Conservation (phyloP, 345 rosid genomes). For the Noccaea caerulescens region DNA sequence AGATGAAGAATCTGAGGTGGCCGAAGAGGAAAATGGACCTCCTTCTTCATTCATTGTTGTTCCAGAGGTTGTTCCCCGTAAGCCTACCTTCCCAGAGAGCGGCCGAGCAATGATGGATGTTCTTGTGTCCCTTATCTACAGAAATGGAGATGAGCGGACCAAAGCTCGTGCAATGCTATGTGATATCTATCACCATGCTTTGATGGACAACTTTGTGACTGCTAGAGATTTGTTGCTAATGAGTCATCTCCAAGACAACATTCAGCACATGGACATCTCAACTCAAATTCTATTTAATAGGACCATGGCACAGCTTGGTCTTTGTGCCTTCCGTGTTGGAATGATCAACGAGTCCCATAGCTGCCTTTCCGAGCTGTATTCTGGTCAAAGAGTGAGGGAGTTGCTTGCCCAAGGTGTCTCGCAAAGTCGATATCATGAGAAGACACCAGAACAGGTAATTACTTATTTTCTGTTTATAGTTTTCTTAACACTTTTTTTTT, state of each 20-base stretch:
- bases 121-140: constrained; percentile 87
- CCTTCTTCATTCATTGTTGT: constrained; percentile 68
- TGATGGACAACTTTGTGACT: constrained; percentile 70
- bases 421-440: constrained; percentile 91
- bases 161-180: constrained; percentile 98
- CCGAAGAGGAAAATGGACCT: constrained; percentile 71
- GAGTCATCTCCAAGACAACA: constrained; percentile 93
- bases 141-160: constrained; percentile 91
- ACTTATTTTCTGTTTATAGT: constrained; percentile 1
- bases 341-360: constrained; percentile 78
- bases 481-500: background rate
- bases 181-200: constrained; percentile 93
- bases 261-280: constrained; percentile 89
- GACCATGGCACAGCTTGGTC: constrained; percentile 96
- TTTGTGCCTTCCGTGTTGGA: constrained; percentile 88
- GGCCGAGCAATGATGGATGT: constrained; percentile 89
- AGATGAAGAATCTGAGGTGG: constrained; percentile 53
- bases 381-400: constrained; percentile 92
- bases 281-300: constrained; percentile 95
- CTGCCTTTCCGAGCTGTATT: constrained; percentile 87
- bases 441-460: constrained; percentile 92
- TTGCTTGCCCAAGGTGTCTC: constrained; percentile 97
- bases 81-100: constrained; percentile 83
- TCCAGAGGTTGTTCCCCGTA: constrained; percentile 85
- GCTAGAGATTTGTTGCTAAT: constrained; percentile 83